Evolutionary conservation across 495 filamentous ascomycete genomes (phyloP).

Genomic region (Chaetomium fimeti): DNA sequence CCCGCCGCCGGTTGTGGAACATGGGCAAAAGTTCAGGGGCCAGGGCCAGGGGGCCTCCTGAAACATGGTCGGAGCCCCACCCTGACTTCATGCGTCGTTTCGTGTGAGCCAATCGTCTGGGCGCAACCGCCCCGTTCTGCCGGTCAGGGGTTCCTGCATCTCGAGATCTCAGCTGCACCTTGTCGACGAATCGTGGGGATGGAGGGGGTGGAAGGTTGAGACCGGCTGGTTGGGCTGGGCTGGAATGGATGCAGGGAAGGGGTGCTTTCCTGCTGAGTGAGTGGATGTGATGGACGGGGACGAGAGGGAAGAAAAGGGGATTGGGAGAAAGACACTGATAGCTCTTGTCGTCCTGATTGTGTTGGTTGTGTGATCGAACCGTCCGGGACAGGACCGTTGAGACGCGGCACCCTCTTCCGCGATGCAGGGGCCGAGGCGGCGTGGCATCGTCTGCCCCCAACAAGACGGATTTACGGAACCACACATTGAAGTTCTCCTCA

Average conservation of each 20-base stretch:
- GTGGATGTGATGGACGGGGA: background rate
- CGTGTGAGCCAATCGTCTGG: slow-evolving; percentile 14
- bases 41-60: too few relatives aligned
- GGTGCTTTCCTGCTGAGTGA: background rate
- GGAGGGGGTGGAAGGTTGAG: background rate
- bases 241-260: background rate
- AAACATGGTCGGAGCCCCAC: slow-evolving; percentile 7
- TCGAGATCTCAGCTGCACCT: background rate
- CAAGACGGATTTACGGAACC: background rate
- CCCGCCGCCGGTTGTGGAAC: background rate
- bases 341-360: background rate
- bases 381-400: background rate
- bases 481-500: background rate
- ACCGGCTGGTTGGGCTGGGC: background rate
- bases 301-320: background rate
- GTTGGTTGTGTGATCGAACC: background rate
- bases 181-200: slow-evolving; percentile 11
- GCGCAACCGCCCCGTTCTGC: background rate
- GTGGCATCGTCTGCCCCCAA: background rate
- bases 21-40: background rate
- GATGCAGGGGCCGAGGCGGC: background rate
- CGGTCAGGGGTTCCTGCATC: slow-evolving; percentile 6
- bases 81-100: background rate
- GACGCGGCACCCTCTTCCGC: slow-evolving; percentile 2
- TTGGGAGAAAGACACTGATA: slow-evolving; percentile 6